Percentiles rank a stretch among this genome's conserved stretches.
These are phyloP conservation scores for Zymoseptoria pseudotritici DNA, from an alignment of 2,329 filamentous ascomycete genomes.

Conservation along the genomic window DNA sequence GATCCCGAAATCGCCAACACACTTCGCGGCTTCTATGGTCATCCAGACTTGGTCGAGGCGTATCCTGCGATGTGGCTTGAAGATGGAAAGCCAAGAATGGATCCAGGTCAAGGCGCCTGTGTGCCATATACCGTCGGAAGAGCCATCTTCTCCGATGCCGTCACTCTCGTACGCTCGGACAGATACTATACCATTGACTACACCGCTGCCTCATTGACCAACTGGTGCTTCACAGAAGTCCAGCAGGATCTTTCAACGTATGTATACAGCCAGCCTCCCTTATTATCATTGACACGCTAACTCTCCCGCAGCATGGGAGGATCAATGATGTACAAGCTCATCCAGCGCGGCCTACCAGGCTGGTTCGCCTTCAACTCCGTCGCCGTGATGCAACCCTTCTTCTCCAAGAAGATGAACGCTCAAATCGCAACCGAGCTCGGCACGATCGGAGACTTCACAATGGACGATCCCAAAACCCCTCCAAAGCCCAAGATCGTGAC, in stretches of 20 bases:
- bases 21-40: slow-evolving; percentile 59
- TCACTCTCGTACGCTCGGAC: slow-evolving; percentile 70
- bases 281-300: too few relatives aligned
- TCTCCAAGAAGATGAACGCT: too few relatives aligned
- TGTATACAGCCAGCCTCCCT: too few relatives aligned
- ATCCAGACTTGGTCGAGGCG: slow-evolving; percentile 72
- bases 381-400: too few relatives aligned
- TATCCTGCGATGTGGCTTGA: slow-evolving; percentile 74
- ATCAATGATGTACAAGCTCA: too few relatives aligned
- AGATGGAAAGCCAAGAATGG: slow-evolving; percentile 63
- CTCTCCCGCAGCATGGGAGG: not conserved
- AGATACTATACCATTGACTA: slow-evolving; percentile 75
- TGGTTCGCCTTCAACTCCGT: too few relatives aligned
- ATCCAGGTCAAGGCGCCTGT: slow-evolving; percentile 65
- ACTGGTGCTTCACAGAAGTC: slow-evolving; percentile 7
- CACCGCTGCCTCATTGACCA: slow-evolving; percentile 24
- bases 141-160: slow-evolving; percentile 69
- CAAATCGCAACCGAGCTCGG: too few relatives aligned
- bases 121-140: slow-evolving; percentile 71
- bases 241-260: not conserved
- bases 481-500: too few relatives aligned
- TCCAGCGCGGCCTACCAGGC: too few relatives aligned
- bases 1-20: slow-evolving; percentile 62
- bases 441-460: too few relatives aligned
- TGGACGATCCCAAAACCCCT: too few relatives aligned